Percentiles rank a stretch among this genome's conserved stretches.
Conservation (phyloP, 1,284 basidiomycete genomes). For the Neotropicomus parvogracilis region DNA sequence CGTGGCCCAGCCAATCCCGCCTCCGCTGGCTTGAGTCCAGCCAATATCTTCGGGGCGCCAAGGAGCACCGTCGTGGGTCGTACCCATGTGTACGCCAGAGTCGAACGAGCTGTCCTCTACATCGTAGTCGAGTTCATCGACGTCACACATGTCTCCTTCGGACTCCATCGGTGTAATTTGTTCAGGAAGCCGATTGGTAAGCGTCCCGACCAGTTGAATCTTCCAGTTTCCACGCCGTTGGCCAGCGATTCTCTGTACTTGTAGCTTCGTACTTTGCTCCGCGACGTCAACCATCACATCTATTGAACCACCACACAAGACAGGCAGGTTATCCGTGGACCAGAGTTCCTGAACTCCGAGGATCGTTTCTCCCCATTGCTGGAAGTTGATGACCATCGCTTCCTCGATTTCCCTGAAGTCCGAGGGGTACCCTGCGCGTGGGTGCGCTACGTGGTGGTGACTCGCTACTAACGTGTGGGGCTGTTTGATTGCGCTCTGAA, state of each 20-base stretch:
- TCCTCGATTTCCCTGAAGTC: slow-evolving; percentile 49
- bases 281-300: slow-evolving; percentile 53
- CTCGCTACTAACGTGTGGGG: slow-evolving; percentile 51
- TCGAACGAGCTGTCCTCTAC: slow-evolving; percentile 24
- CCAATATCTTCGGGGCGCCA: slow-evolving; percentile 8
- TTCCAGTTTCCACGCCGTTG: slow-evolving; percentile 28
- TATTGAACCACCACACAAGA: slow-evolving; percentile 68
- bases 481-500: slow-evolving; percentile 32
- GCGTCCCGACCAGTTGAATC: slow-evolving; percentile 20
- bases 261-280: slow-evolving; percentile 37
- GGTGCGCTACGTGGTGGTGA: slow-evolving; percentile 51
- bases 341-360: slow-evolving; percentile 66
- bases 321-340: slow-evolving; percentile 56
- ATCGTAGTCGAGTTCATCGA: slow-evolving; percentile 17
- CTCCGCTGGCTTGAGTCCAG: slow-evolving; percentile 18
- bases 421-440: slow-evolving; percentile 41
- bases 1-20: slow-evolving; percentile 10
- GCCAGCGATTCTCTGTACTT: slow-evolving; percentile 21
- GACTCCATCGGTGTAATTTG: slow-evolving; percentile 11
- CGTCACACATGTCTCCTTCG: slow-evolving; percentile 15
- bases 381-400: slow-evolving; percentile 51
- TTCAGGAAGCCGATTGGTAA: slow-evolving; percentile 2
- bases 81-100: slow-evolving; percentile 26
- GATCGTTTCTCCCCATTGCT: slow-evolving; percentile 45
- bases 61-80: slow-evolving; percentile 4